A percentile compares a stretch with the other conserved stretches of the same genome.
These are phyloP conservation scores for Lentinula boryana DNA, from an alignment of 768 basidiomycete species.

Conservation along the genomic window DNA sequence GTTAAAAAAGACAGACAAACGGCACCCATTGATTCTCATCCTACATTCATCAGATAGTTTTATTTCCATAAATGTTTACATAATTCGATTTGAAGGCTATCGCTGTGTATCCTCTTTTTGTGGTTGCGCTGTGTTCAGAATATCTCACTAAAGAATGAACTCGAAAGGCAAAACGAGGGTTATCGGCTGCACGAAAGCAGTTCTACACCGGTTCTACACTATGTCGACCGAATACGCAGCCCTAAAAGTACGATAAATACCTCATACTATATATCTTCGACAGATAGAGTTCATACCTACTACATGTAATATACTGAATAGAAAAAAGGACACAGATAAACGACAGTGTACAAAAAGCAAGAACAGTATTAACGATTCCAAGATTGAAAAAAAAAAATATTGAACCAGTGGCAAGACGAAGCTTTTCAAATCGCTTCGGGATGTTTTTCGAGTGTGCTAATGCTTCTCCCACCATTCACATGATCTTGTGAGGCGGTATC, in stretches of 20 bases:
- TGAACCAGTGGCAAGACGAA: not conserved
- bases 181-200: too few relatives aligned
- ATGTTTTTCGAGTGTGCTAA: slow-evolving; percentile 5
- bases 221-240: too few relatives aligned
- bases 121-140: too few relatives aligned
- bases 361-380: not conserved
- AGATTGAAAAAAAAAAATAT: not conserved
- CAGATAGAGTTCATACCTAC: not conserved
- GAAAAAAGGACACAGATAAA: not conserved
- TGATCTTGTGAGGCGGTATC: slow-evolving; percentile 23
- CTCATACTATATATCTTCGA: not conserved
- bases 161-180: too few relatives aligned
- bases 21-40: not conserved
- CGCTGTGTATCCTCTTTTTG: too few relatives aligned
- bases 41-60: not conserved
- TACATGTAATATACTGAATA: not conserved
- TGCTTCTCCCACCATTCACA: slow-evolving; percentile 16
- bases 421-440: not conserved
- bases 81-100: too few relatives aligned
- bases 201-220: too few relatives aligned
- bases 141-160: too few relatives aligned
- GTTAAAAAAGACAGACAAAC: not conserved
- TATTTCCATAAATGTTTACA: not conserved
- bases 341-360: not conserved
- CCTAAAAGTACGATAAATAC: not conserved